Percentiles rank a stretch among this genome's conserved stretches.
These are phyloP conservation scores for Lunularia cruciata DNA, from an alignment of 225 moss, liverwort and hornwort genomes.

Conservation along the genomic window DNA sequence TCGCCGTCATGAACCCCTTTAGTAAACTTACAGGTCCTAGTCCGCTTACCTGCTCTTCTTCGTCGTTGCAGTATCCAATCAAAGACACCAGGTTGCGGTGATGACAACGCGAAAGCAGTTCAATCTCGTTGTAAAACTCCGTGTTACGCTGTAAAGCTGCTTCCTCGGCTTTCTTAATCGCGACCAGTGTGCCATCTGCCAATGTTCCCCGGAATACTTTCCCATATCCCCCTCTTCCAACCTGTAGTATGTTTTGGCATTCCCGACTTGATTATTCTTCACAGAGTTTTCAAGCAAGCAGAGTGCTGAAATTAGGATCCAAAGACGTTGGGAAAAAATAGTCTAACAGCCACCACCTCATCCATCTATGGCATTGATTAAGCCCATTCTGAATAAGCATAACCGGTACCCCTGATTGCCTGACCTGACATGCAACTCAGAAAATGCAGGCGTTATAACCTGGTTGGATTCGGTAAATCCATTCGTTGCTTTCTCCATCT, in stretches of 20 bases:
- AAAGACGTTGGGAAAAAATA: neutral
- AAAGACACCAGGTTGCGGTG: constrained; percentile 81
- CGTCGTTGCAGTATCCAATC: constrained; percentile 80
- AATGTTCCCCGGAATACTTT: constrained; percentile 69
- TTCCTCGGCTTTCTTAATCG: constrained; percentile 67
- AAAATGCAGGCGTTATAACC: constrained; percentile 40
- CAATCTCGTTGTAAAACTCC: constrained; percentile 84
- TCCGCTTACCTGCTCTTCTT: constrained; percentile 55
- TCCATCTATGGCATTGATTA: neutral
- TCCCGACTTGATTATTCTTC: neutral
- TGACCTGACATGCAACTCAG: neutral
- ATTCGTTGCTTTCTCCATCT: constrained; percentile 65
- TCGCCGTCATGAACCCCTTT: too few species aligned
- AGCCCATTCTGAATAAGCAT: too few species aligned
- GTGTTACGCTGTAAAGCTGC: constrained; percentile 66
- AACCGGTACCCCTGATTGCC: too few species aligned
- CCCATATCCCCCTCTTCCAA: constrained; percentile 33
- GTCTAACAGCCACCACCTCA: neutral
- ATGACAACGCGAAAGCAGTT: constrained; percentile 76
- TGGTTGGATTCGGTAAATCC: constrained; percentile 53
- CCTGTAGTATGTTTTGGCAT: neutral
- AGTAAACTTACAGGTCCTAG: neutral
- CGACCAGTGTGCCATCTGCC: constrained; percentile 59
- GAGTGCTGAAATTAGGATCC: neutral
- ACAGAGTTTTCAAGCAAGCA: neutral